phyloP scores from a whole-genome alignment of 2,329 filamentous ascomycete genomes.

The Fusarium camptoceras region DNA sequence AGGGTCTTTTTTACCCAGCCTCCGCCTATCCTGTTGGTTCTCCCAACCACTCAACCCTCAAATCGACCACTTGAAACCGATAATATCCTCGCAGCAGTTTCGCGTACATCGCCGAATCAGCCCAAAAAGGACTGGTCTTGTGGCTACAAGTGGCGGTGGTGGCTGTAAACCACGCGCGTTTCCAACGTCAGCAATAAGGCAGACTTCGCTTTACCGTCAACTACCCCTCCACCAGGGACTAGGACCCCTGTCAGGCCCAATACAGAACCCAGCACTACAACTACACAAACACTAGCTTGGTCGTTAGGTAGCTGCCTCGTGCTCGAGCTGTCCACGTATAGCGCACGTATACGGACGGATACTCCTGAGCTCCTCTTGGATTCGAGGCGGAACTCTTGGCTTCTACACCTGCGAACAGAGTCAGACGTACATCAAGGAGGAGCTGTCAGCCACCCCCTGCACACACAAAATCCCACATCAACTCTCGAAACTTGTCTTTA shows the following conservation, averaged over 20 bases:
- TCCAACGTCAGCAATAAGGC: conserved; percentile 36
- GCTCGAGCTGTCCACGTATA: conserved; percentile 42
- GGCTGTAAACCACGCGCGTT: conserved; percentile 24
- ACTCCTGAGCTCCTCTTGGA: conserved; percentile 24
- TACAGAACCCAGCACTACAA: conserved; percentile 29
- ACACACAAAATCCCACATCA: conserved; percentile 22
- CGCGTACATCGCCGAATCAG: conserved; percentile 4
- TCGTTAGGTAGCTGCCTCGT: conserved; percentile 39
- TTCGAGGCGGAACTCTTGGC: conserved; percentile 31
- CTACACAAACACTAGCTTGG: conserved; percentile 43
- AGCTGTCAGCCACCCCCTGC: conserved; percentile 31
- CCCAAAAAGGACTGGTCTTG: conserved; percentile 25
- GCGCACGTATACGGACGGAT: conserved; percentile 34
- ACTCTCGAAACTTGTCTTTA: conserved; percentile 30
- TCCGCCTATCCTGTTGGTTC: conserved; percentile 11
- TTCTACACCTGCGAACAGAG: conserved; percentile 33
- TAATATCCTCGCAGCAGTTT: conserved; percentile 30
- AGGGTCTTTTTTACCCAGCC: conserved; percentile 31
- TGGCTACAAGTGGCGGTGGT: conserved; percentile 35
- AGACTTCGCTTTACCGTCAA: conserved; percentile 21
- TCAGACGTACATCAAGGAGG: conserved; percentile 15
- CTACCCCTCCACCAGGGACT: conserved; percentile 33
- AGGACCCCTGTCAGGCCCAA: conserved; percentile 34
- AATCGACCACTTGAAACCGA: conserved; percentile 31
- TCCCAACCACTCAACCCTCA: conserved; percentile 32